Evolutionary conservation across 225 moss, liverwort and hornwort species (phyloP).

Genomic region (Marchantia polymorpha): DNA sequence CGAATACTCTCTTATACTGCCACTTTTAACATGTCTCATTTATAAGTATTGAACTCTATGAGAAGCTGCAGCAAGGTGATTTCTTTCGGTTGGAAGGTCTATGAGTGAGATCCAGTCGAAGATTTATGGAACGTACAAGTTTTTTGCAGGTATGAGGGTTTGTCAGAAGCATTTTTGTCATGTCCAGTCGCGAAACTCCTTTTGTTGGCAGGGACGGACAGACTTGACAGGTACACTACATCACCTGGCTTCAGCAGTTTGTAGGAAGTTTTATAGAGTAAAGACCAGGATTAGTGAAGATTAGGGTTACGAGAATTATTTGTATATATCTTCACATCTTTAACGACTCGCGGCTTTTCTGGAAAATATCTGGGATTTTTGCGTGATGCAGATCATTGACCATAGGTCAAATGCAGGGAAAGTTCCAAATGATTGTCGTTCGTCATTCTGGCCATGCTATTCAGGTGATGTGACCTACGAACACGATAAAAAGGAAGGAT

Average conservation of each 20-base stretch:
- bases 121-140: neutral
- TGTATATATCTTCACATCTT: too few species aligned
- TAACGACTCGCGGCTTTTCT: too few species aligned
- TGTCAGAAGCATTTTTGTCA: constrained; percentile 92
- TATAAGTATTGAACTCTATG: neutral
- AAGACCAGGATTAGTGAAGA: neutral
- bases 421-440: constrained; percentile 98
- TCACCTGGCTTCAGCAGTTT: neutral
- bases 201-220: constrained; percentile 92
- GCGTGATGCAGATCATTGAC: constrained; percentile 66
- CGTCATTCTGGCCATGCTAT: constrained; percentile 99
- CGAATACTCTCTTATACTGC: too few species aligned
- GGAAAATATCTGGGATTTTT: neutral
- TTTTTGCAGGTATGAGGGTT: constrained; percentile 85
- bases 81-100: neutral
- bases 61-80: neutral
- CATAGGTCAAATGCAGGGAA: constrained; percentile 99
- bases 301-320: too few species aligned
- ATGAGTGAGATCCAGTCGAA: neutral
- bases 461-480: constrained; percentile 50
- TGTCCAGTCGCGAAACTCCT: constrained; percentile 96
- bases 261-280: neutral
- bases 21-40: neutral
- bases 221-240: constrained; percentile 76
- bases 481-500: too few species aligned